A percentile compares a stretch with the other conserved stretches of the same genome.
phyloP scores from a whole-genome alignment of 208 protist species.

The Trypanosoma melophagium region DNA sequence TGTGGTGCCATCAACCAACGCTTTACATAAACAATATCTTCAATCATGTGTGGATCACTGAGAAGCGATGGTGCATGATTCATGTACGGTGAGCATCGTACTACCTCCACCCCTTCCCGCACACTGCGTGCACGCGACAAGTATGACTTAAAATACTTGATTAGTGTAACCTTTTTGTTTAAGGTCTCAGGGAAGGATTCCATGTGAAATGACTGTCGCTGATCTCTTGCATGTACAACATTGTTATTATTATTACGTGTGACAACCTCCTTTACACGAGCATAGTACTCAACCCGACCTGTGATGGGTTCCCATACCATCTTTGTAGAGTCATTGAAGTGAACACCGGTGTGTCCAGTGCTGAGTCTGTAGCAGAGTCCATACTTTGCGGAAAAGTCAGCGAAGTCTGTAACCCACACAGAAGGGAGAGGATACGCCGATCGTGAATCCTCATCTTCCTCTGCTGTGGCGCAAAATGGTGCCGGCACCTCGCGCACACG shows the following conservation, averaged over 20 bases:
- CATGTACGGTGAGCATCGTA: slow-evolving; percentile 58
- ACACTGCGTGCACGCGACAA: slow-evolving; percentile 44
- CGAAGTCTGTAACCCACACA: slow-evolving; percentile 91
- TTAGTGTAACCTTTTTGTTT: slow-evolving; percentile 96
- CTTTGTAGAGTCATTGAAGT: slow-evolving; percentile 98
- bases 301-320: slow-evolving; percentile 89
- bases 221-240: slow-evolving; percentile 64
- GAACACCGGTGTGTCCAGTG: slow-evolving; percentile 93
- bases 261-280: slow-evolving; percentile 59
- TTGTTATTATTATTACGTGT: slow-evolving; percentile 13
- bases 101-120: slow-evolving; percentile 57
- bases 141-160: slow-evolving; percentile 95
- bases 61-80: slow-evolving; percentile 30
- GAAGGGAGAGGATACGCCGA: slow-evolving; percentile 30
- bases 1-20: slow-evolving; percentile 93
- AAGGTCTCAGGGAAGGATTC: slow-evolving; percentile 73
- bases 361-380: slow-evolving; percentile 95
- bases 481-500: background rate
- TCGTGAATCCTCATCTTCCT: slow-evolving; percentile 17
- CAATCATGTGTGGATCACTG: slow-evolving; percentile 53
- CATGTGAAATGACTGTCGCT: slow-evolving; percentile 76
- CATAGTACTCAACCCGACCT: slow-evolving; percentile 81
- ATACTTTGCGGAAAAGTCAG: slow-evolving; percentile 97
- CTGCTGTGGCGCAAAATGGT: background rate
- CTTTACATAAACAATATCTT: slow-evolving; percentile 93